Percentiles rank a stretch among this genome's conserved stretches.
Conservation (phyloP, 305 asterid genomes). For the Salvia sclarea region DNA sequence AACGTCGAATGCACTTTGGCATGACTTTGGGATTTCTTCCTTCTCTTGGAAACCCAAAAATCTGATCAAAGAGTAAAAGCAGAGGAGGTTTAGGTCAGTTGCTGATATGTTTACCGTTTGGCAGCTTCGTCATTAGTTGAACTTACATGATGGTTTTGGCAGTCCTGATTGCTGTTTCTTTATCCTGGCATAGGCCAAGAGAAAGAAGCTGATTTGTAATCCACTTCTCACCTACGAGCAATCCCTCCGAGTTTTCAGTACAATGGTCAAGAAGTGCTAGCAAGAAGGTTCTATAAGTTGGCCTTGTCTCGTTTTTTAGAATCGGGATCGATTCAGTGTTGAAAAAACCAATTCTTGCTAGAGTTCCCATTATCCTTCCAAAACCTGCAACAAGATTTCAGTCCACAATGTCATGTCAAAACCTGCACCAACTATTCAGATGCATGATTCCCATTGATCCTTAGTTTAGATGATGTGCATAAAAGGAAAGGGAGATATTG, state of each 20-base stretch:
- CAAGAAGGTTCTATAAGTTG: slow-evolving; percentile 47
- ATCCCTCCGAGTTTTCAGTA: slow-evolving; percentile 29
- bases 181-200: slow-evolving; percentile 58
- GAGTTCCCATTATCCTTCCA: slow-evolving; percentile 81
- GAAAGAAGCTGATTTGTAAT: slow-evolving; percentile 41
- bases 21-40: slow-evolving; percentile 59
- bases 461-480: slow-evolving; percentile 3
- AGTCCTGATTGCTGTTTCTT: slow-evolving; percentile 61
- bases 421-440: no score
- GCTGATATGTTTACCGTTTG: background rate
- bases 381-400: slow-evolving; percentile 57
- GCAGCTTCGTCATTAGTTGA: background rate
- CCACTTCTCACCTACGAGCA: no score
- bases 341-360: slow-evolving; percentile 81
- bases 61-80: slow-evolving; percentile 36
- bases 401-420: slow-evolving; percentile 6
- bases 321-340: slow-evolving; percentile 45
- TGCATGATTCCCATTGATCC: no score
- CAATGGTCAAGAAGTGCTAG: slow-evolving; percentile 47
- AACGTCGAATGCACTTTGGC: slow-evolving; percentile 68
- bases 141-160: slow-evolving; percentile 87
- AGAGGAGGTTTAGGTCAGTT: background rate
- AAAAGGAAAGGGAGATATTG: slow-evolving; percentile 29
- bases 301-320: slow-evolving; percentile 51
- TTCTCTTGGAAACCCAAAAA: slow-evolving; percentile 74